Percentiles rank a stretch among this genome's conserved stretches.
phyloP scores from a whole-genome alignment of 176 grass and related monocot genomes.

The Areca catechu region DNA sequence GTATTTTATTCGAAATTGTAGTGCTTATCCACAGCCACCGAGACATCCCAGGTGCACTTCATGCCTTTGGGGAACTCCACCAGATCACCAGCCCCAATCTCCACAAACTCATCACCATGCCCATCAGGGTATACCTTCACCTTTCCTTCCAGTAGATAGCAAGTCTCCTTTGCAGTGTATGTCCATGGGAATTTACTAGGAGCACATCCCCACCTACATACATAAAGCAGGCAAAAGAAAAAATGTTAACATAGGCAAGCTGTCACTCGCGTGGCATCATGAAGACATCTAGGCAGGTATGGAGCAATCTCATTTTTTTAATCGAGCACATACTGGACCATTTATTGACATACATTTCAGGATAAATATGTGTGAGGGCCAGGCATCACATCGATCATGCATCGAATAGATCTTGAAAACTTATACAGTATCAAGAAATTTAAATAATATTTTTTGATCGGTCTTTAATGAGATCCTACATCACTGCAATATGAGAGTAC shows the following conservation, averaged over 20 bases:
- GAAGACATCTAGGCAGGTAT: too few species aligned
- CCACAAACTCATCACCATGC: slow-evolving; percentile 69
- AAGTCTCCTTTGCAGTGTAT: slow-evolving; percentile 88
- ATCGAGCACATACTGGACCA: too few species aligned
- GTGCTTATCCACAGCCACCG: slow-evolving; percentile 86
- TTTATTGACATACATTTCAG: too few species aligned
- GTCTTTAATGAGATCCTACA: too few species aligned
- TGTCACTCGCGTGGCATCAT: neutral
- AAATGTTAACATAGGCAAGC: neutral
- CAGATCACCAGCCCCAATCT: slow-evolving; percentile 75
- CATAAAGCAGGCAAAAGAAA: neutral
- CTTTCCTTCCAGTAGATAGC: slow-evolving; percentile 92
- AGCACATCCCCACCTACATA: slow-evolving; percentile 71
- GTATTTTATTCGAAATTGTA: slow-evolving; percentile 62
- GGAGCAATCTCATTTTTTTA: too few species aligned
- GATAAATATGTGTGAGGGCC: too few species aligned
- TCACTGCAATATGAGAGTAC: too few species aligned
- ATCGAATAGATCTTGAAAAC: too few species aligned
- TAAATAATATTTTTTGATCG: too few species aligned
- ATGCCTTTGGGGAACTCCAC: slow-evolving; percentile 94
- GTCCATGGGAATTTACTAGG: slow-evolving; percentile 87
- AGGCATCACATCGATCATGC: too few species aligned
- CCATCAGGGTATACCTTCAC: slow-evolving; percentile 94
- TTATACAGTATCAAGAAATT: too few species aligned
- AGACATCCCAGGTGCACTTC: slow-evolving; percentile 92